These are phyloP conservation scores for Claviceps quebecensis DNA, from an alignment of 2,329 filamentous ascomycete genomes.

Conservation along the genomic window DNA sequence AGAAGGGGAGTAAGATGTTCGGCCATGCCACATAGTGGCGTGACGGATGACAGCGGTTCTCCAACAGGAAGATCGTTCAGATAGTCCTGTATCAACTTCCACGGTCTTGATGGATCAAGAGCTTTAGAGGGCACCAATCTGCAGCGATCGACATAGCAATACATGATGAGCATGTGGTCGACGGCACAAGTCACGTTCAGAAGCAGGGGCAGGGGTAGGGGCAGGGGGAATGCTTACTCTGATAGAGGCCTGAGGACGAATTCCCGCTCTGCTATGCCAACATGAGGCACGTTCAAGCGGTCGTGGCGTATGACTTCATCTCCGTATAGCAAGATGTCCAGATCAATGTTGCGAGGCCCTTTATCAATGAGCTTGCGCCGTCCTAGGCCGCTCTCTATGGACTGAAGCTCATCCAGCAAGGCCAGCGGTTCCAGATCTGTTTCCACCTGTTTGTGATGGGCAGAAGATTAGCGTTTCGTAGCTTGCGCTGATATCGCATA, in stretches of 20 bases:
- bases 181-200: background rate
- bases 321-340: conserved; percentile 81
- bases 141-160: background rate
- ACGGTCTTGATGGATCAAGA: conserved; percentile 38
- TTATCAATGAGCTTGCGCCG: conserved; percentile 80
- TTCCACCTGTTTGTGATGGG: conserved; percentile 46
- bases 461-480: background rate
- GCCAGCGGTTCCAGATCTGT: conserved; percentile 62
- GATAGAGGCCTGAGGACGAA: conserved; percentile 83
- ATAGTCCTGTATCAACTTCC: conserved; percentile 47
- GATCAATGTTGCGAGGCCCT: conserved; percentile 83
- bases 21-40: conserved; percentile 33
- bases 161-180: background rate
- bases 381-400: conserved; percentile 68
- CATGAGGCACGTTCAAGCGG: conserved; percentile 72
- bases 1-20: conserved; percentile 45
- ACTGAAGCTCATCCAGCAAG: conserved; percentile 68
- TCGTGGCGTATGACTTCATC: conserved; percentile 50
- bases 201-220: background rate
- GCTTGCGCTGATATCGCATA: background rate
- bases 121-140: conserved; percentile 43
- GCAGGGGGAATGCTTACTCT: conserved; percentile 38
- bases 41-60: conserved; percentile 42
- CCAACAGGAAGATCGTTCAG: conserved; percentile 42
- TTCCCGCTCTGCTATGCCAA: conserved; percentile 74